A percentile compares a stretch with the other conserved stretches of the same genome.
Conservation (phyloP, 2,329 filamentous ascomycete species). For the Ophiostoma fasciatum region DNA sequence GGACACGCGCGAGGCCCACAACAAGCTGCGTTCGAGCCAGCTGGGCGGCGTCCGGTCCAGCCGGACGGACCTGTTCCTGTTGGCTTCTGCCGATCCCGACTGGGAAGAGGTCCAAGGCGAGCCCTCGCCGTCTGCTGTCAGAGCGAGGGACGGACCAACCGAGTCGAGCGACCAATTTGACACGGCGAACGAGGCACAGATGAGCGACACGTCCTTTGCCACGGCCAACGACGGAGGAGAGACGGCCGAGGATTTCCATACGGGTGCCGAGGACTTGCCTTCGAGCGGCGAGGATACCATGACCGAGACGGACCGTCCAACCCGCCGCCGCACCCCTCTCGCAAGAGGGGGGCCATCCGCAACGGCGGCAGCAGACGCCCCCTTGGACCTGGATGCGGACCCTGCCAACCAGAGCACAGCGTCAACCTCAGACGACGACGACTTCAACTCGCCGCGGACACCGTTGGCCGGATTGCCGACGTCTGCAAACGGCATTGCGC, state of each 20-base stretch:
- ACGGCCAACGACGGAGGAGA: conserved; percentile 66
- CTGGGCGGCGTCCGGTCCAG: conserved; percentile 62
- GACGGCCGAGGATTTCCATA: conserved; percentile 91
- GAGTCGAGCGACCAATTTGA: conserved; percentile 59
- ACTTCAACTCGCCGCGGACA: conserved; percentile 46
- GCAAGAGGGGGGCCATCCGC: neutral
- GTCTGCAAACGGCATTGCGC: conserved; percentile 18
- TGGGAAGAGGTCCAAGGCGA: conserved; percentile 68
- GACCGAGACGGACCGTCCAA: conserved; percentile 60
- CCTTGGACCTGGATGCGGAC: conserved; percentile 4
- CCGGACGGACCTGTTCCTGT: conserved; percentile 58
- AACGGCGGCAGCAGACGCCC: neutral
- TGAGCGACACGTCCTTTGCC: conserved; percentile 46
- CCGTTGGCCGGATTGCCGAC: too few relatives aligned
- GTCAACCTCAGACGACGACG: conserved; percentile 70
- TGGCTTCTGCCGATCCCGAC: conserved; percentile 54
- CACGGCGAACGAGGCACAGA: conserved; percentile 56
- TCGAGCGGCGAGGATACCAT: conserved; percentile 56
- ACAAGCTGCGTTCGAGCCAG: conserved; percentile 47
- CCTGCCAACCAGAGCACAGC: conserved; percentile 58
- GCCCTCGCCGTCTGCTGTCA: conserved; percentile 31
- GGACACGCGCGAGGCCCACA: conserved; percentile 61
- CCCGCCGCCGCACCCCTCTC: conserved; percentile 4
- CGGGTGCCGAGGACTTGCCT: conserved; percentile 62
- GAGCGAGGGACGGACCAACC: conserved; percentile 15